These are phyloP conservation scores for Besnoitia besnoiti DNA, from an alignment of 169 alveolate species.

Conservation along the genomic window DNA sequence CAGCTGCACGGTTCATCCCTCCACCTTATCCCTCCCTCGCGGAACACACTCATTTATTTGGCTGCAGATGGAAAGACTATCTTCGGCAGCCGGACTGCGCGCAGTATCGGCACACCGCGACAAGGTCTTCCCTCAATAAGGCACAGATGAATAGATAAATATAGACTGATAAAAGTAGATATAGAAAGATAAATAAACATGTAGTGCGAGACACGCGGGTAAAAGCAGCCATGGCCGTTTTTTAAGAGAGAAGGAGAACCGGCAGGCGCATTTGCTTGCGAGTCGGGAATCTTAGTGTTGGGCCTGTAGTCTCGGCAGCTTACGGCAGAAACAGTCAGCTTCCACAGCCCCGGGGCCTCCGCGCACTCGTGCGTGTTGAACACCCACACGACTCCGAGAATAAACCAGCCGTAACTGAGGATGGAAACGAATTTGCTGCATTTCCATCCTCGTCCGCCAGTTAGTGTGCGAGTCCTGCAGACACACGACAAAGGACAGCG, in stretches of 20 bases:
- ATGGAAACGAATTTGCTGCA: slow-evolving; percentile 38
- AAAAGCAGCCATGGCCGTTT: neutral
- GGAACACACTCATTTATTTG: too few relatives aligned
- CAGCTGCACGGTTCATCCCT: too few relatives aligned
- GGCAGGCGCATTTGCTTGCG: neutral
- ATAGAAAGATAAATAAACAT: neutral
- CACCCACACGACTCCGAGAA: slow-evolving; percentile 62
- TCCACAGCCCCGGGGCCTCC: slow-evolving; percentile 59
- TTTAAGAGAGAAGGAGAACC: neutral
- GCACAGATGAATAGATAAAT: too few relatives aligned
- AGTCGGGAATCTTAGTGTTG: too few relatives aligned
- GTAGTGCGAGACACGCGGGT: neutral
- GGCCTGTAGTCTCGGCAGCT: neutral
- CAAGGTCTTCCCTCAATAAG: too few relatives aligned
- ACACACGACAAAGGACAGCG: neutral
- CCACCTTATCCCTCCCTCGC: too few relatives aligned
- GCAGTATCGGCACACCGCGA: too few relatives aligned
- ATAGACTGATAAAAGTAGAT: neutral
- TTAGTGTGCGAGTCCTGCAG: slow-evolving; percentile 15
- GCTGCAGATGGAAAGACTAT: too few relatives aligned
- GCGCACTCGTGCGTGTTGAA: slow-evolving; percentile 45
- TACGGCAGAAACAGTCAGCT: slow-evolving; percentile 51
- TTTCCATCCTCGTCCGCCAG: slow-evolving; percentile 53
- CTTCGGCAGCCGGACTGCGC: too few relatives aligned
- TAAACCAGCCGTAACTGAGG: slow-evolving; percentile 63